A percentile compares a stretch with the other conserved stretches of the same genome.
These are phyloP conservation scores for Hymenoscyphus albidus DNA, from an alignment of 2,329 filamentous ascomycete species.

Conservation along the genomic window DNA sequence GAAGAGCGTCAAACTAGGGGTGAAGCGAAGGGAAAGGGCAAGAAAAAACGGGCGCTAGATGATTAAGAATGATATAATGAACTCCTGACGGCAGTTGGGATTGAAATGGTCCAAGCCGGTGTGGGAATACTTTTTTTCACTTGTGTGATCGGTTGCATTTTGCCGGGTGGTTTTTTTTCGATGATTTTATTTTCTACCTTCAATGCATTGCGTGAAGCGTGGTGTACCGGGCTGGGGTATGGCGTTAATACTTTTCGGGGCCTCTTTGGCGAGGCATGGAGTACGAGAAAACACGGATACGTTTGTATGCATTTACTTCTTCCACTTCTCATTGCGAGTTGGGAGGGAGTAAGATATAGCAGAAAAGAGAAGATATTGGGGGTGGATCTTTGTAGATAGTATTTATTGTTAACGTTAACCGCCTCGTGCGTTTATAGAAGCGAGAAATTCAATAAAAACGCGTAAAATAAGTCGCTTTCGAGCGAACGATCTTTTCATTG, in stretches of 20 bases:
- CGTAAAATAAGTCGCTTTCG: neutral
- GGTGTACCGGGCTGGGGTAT: constrained; percentile 2
- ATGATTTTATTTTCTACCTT: constrained; percentile 5
- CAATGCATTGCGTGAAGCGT: neutral
- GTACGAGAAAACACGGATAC: neutral
- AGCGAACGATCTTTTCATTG: neutral
- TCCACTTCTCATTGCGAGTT: no score
- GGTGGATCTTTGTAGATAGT: neutral
- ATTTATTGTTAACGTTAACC: neutral
- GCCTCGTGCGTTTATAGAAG: neutral
- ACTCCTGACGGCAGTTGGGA: constrained; percentile 12
- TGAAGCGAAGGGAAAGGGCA: constrained; percentile 30
- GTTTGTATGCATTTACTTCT: neutral
- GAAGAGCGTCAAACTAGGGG: constrained; percentile 40
- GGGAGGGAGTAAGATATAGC: neutral
- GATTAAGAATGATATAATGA: constrained; percentile 23
- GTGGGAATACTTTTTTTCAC: neutral
- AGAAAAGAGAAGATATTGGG: neutral
- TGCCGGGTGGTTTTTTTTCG: neutral
- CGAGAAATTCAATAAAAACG: neutral
- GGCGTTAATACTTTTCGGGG: neutral
- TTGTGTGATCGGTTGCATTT: neutral
- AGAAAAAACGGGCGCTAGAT: constrained; percentile 20
- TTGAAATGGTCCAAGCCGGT: neutral
- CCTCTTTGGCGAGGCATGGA: neutral